A percentile compares a stretch with the other conserved stretches of the same genome.
Evolutionary conservation across 306 rosid species (phyloP).

Genomic region (Vicia faba): DNA sequence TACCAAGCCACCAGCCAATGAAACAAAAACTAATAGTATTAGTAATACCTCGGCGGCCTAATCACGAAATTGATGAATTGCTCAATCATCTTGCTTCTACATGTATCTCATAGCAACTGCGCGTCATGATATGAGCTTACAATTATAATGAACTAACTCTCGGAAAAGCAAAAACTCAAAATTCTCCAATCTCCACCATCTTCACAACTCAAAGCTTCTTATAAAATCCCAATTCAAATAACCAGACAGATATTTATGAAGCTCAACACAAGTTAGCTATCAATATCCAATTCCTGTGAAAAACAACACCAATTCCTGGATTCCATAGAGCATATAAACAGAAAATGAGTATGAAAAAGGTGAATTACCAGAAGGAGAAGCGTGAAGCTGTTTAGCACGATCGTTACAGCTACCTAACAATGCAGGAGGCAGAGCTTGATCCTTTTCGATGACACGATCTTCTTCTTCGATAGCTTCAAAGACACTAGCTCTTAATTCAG

Average conservation of each 20-base stretch:
- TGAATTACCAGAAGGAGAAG: no score
- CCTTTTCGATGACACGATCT: no score
- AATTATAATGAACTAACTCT: conserved; percentile 33
- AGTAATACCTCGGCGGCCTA: conserved; percentile 98
- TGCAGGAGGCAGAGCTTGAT: no score
- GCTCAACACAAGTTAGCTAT: conserved; percentile 16
- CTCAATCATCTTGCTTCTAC: conserved; percentile 75
- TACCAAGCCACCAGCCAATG: conserved; percentile 34
- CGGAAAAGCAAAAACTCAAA: conserved; percentile 36
- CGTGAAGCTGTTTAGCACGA: no score
- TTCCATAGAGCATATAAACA: no score
- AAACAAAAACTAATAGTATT: conserved; percentile 22
- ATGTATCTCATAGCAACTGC: conserved; percentile 44
- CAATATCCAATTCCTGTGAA: conserved; percentile 34
- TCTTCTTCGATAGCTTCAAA: no score
- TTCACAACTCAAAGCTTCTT: conserved; percentile 22
- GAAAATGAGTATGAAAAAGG: no score
- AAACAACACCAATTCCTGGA: conserved; percentile 32
- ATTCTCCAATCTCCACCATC: conserved; percentile 21
- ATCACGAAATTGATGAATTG: conserved; percentile 95
- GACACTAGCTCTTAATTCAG: no score
- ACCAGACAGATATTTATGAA: conserved; percentile 1
- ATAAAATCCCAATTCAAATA: conserved; percentile 25
- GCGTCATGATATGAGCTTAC: no score
- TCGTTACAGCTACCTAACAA: no score